phyloP scores from a whole-genome alignment of 1,284 basidiomycete species.

The Trichosporon sp. region DNA sequence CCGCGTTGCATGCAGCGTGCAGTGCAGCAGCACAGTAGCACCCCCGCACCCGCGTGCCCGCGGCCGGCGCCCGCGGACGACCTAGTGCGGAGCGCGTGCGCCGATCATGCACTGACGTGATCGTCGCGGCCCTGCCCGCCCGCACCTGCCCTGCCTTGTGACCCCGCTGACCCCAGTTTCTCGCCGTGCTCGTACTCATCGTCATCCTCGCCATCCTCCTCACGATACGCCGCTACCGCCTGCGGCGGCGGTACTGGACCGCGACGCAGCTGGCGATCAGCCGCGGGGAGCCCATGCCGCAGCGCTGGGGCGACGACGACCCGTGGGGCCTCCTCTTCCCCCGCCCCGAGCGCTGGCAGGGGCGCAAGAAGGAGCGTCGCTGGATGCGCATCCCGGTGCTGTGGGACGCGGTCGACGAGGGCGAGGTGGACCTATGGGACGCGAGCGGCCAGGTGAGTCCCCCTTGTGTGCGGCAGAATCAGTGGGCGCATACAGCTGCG shows the following conservation, averaged over 20 bases:
- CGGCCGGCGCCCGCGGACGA: too few species aligned
- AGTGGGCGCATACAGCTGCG: not conserved
- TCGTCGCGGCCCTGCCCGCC: not conserved
- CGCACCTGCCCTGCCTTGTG: too few species aligned
- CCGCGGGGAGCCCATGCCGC: conserved; percentile 32
- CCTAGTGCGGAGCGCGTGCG: too few species aligned
- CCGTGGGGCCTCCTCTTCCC: not conserved
- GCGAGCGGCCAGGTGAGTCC: not conserved
- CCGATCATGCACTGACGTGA: not conserved
- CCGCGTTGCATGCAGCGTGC: too few species aligned
- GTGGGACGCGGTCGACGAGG: conserved; percentile 20
- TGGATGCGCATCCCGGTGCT: conserved; percentile 30
- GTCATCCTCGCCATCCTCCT: conserved; percentile 32
- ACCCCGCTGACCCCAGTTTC: conserved; percentile 27
- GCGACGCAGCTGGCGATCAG: conserved; percentile 38
- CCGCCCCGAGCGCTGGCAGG: conserved; percentile 3
- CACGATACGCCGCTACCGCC: conserved; percentile 30
- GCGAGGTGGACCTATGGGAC: not conserved
- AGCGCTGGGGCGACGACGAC: conserved; percentile 11
- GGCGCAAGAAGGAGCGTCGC: conserved; percentile 5
- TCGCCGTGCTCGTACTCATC: conserved; percentile 39
- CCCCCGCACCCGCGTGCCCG: not conserved
- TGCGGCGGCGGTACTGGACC: conserved; percentile 36
- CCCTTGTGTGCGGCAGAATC: not conserved
- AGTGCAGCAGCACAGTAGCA: not conserved